Evolutionary conservation across 306 rosid genomes (phyloP).

Genomic region (Cicer arietinum): DNA sequence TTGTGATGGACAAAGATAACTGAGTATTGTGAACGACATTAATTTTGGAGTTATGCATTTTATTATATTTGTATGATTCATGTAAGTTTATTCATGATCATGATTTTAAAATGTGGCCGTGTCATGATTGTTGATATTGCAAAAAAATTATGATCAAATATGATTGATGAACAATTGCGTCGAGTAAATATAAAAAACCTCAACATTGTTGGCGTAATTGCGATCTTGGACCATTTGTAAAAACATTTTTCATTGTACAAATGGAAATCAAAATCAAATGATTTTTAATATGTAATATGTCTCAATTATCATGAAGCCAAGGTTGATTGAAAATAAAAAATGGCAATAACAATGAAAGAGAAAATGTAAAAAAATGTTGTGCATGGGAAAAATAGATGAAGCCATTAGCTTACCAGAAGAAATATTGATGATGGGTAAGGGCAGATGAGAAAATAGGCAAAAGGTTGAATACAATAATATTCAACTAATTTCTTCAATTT

Average conservation of each 20-base stretch:
- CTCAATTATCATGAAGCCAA: neutral
- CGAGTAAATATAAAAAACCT: neutral
- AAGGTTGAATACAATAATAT: neutral
- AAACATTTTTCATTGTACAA: neutral
- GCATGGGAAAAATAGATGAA: neutral
- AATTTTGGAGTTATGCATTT: too few relatives aligned
- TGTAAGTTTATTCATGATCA: neutral
- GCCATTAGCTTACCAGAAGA: constrained; percentile 3
- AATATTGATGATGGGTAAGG: neutral
- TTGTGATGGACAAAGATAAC: too few relatives aligned
- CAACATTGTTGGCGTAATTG: neutral
- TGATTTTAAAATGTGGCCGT: neutral
- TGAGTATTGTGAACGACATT: too few relatives aligned
- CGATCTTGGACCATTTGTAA: neutral
- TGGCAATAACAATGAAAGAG: neutral
- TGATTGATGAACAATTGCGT: neutral
- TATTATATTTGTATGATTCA: too few relatives aligned
- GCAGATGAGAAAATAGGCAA: neutral
- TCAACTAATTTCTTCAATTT: neutral
- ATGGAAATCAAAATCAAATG: too few relatives aligned
- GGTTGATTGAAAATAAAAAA: neutral
- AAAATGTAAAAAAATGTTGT: neutral
- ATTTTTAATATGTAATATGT: neutral
- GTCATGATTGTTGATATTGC: neutral
- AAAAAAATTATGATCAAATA: neutral